A percentile compares a stretch with the other conserved stretches of the same genome.
These are phyloP conservation scores for Calocybe cyanea DNA, from an alignment of 768 basidiomycete species.

Conservation along the genomic window DNA sequence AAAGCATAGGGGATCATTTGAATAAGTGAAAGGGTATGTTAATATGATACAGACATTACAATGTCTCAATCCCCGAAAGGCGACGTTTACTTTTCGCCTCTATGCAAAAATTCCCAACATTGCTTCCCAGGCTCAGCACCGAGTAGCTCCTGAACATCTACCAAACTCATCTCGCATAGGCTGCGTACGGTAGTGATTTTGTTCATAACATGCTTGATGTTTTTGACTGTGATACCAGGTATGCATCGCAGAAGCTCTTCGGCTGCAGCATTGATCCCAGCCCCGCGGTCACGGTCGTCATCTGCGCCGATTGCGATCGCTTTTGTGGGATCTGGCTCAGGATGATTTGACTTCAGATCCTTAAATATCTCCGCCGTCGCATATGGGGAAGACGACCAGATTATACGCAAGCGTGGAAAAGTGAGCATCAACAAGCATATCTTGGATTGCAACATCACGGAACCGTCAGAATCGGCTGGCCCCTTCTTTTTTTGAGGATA, in stretches of 20 bases:
- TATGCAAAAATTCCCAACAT: slow-evolving; percentile 81
- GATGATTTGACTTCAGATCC: slow-evolving; percentile 77
- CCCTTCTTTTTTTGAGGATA: slow-evolving; percentile 48
- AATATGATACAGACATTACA: too few species aligned
- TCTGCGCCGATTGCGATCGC: slow-evolving; percentile 83
- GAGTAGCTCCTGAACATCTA: slow-evolving; percentile 66
- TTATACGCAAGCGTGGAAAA: slow-evolving; percentile 89
- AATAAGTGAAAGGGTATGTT: too few species aligned
- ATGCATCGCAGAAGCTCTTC: slow-evolving; percentile 81
- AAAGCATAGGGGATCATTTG: too few species aligned
- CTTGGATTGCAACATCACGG: slow-evolving; percentile 78
- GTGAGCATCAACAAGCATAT: slow-evolving; percentile 84
- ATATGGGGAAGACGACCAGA: slow-evolving; percentile 97
- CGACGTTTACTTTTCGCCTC: slow-evolving; percentile 48
- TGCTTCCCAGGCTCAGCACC: slow-evolving; percentile 78
- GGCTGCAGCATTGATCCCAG: slow-evolving; percentile 67
- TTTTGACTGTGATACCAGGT: slow-evolving; percentile 84
- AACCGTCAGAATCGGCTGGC: slow-evolving; percentile 25
- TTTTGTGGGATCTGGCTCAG: slow-evolving; percentile 75
- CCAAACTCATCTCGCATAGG: slow-evolving; percentile 60
- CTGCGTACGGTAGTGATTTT: slow-evolving; percentile 75
- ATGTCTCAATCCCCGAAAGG: too few species aligned
- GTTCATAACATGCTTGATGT: slow-evolving; percentile 79
- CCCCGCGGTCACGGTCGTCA: slow-evolving; percentile 62
- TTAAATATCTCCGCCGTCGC: slow-evolving; percentile 89